Evolutionary conservation across 208 protist species (phyloP).

Genomic region (Tritrichomonas foetus): DNA sequence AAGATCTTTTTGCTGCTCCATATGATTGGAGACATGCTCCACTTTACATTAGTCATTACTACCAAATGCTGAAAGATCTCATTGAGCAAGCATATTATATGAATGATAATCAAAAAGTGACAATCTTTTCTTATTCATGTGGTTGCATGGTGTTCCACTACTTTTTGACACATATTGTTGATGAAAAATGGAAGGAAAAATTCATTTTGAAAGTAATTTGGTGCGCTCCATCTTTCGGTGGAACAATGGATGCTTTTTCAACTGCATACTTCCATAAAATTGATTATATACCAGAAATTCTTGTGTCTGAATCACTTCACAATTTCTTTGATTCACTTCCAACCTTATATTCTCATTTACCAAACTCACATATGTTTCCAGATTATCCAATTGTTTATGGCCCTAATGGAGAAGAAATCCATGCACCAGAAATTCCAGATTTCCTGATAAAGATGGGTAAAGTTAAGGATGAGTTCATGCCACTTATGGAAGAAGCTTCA

Average conservation of each 20-base stretch:
- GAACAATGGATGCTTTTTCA: neutral
- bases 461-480: neutral
- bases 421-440: neutral
- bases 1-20: conserved; percentile 4
- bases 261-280: neutral
- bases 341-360: neutral
- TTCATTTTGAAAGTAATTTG: neutral
- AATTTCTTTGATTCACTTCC: neutral
- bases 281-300: neutral
- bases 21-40: neutral
- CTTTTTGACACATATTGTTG: neutral
- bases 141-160: neutral
- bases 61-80: neutral
- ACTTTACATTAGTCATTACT: neutral
- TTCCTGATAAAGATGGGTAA: neutral
- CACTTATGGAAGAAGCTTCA: neutral
- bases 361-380: neutral
- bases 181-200: neutral
- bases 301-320: neutral
- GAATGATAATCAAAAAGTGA: neutral
- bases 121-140: neutral
- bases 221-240: neutral
- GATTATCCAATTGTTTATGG: neutral
- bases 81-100: neutral
- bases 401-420: neutral